Percentiles rank a stretch among this genome's conserved stretches.
Evolutionary conservation across 768 basidiomycete genomes (phyloP).

Genomic region (Boletus patriciae): DNA sequence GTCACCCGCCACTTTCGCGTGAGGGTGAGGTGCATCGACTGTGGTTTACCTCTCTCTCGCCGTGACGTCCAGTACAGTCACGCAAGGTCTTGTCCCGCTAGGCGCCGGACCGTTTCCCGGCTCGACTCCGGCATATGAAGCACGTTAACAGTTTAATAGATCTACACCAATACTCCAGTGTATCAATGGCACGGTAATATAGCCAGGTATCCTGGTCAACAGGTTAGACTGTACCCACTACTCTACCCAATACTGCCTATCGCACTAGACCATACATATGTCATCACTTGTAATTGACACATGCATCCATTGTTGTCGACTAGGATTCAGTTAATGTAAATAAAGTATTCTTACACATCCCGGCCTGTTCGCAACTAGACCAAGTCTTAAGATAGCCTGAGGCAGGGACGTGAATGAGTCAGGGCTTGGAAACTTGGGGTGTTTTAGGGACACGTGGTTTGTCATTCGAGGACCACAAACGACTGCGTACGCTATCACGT

Average conservation of each 20-base stretch:
- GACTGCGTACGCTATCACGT: too few species aligned
- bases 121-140: background rate
- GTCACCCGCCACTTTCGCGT: constrained; percentile 14
- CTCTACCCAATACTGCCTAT: background rate
- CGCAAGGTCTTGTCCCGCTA: constrained; percentile 8
- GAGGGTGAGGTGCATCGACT: constrained; percentile 7
- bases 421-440: too few species aligned
- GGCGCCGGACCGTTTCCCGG: background rate
- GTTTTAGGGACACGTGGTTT: too few species aligned
- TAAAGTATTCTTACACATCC: background rate
- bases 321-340: background rate
- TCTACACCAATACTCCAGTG: background rate
- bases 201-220: background rate
- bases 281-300: background rate
- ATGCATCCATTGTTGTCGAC: background rate
- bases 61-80: constrained; percentile 20
- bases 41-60: constrained; percentile 20
- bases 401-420: too few species aligned
- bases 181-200: background rate
- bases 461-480: too few species aligned
- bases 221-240: too few species aligned
- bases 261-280: background rate
- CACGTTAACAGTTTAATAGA: background rate
- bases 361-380: background rate
- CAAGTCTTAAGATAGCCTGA: too few species aligned